Evolutionary conservation across 176 grass and related monocot species (phyloP).

Genomic region (Raddia distichophylla): DNA sequence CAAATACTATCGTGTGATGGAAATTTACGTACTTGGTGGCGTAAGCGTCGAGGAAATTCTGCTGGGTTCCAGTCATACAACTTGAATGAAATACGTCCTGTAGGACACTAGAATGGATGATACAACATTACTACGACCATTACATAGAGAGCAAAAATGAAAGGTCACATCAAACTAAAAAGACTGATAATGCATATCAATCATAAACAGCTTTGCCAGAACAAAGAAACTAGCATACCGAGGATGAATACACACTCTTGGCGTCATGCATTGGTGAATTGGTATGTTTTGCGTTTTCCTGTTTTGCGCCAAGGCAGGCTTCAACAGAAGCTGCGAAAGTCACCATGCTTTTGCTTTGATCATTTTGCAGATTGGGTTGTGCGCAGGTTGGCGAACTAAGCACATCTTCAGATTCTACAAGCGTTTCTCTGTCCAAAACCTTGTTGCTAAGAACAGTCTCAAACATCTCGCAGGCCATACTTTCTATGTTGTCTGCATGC

Average conservation of each 20-base stretch:
- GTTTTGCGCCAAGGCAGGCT: slow-evolving; percentile 59
- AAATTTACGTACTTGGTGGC: slow-evolving; percentile 80
- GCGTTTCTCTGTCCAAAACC: slow-evolving; percentile 67
- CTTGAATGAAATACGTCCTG: slow-evolving; percentile 98
- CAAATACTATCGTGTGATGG: slow-evolving; percentile 22
- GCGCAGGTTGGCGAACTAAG: slow-evolving; percentile 69
- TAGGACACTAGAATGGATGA: slow-evolving; percentile 84
- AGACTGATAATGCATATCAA: slow-evolving; percentile 15
- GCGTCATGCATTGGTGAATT: slow-evolving; percentile 65
- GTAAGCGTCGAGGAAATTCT: slow-evolving; percentile 91
- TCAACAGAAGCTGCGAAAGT: slow-evolving; percentile 62
- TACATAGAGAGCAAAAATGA: slow-evolving; percentile 11
- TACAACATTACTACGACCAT: slow-evolving; percentile 40
- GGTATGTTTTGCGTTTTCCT: slow-evolving; percentile 56
- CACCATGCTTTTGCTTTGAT: slow-evolving; percentile 56
- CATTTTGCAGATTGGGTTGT: slow-evolving; percentile 62
- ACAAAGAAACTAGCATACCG: slow-evolving; percentile 51
- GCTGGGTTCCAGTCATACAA: slow-evolving; percentile 99
- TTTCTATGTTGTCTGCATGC: slow-evolving; percentile 62
- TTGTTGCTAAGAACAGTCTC: slow-evolving; percentile 67
- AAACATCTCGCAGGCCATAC: slow-evolving; percentile 42
- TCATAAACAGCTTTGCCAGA: neutral
- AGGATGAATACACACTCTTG: slow-evolving; percentile 80
- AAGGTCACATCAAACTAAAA: slow-evolving; percentile 1
- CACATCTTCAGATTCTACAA: slow-evolving; percentile 69